Base-by-base conservation (phyloP, 108 stramenopile genomes). In the Skeletonema potamos region DNA sequence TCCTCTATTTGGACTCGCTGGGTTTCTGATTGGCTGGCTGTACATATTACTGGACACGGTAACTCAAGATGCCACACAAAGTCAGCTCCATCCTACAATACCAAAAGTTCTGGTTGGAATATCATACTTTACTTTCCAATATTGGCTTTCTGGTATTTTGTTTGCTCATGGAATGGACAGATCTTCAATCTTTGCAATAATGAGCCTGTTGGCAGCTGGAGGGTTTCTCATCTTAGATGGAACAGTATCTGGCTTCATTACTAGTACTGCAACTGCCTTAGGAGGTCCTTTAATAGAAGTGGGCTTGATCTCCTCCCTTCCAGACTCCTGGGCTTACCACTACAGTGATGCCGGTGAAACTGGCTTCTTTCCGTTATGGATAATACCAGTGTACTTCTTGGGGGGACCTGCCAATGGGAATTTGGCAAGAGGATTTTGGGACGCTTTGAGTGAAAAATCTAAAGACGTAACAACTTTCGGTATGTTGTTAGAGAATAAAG, bases 391-490 rank as follows among this genome's bases (percentile, higher is more conserved):
- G 8, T 95, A 93, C 54, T 93, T 93, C 56, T 66, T 93, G 43
- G 94, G 94, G 26, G 94, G 94, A 27, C 94, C 94, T 8, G 94
- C 94, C 27, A 82, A 84, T 63, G 94, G 94, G 7, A 93, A 95
- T 72, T 62, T 95, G 28, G 94, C 94, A 28, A 69, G 94, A 46
- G 73, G 84, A 5, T 72, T 92, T 81, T 90, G 91, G 93, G 79
- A 88, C 56, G 71, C 66, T 4, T 55, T 93, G 32, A 64, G 58
- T 27, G 59, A 66, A 22, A 60, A 44, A 1, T 33, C 9, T 17
- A 36, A 32, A 22, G 39, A 46, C 22, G 60, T 9, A 24, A 11
- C 41, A 30, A 37, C 29, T 18, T 43, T 18, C 7, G 36, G 4
- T 10, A n/a, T 20, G 43, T 27, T 29, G 24, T 24, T 18, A 54